These are phyloP conservation scores for Dothistroma pini DNA, from an alignment of 2,329 filamentous ascomycete genomes.

Conservation along the genomic window DNA sequence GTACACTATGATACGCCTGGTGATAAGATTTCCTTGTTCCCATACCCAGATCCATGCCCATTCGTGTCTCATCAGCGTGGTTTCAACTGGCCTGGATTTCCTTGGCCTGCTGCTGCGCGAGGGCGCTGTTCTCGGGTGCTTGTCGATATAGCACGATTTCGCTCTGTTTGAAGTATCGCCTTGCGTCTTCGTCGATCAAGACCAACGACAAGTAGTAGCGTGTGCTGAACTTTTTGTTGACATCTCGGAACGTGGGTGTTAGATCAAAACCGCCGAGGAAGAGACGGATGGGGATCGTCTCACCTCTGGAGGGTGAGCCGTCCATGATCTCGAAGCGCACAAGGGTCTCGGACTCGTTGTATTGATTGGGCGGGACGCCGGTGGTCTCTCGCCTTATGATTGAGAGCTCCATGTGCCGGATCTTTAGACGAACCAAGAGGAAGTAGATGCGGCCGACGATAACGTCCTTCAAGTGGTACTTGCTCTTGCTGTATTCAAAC, in stretches of 20 bases:
- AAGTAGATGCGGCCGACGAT: constrained; percentile 99
- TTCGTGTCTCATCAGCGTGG: constrained; percentile 31
- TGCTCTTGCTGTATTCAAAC: constrained; percentile 99
- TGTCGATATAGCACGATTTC: constrained; percentile 97
- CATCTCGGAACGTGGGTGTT: constrained; percentile 96
- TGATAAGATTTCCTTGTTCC: constrained; percentile 9
- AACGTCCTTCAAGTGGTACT: constrained; percentile 98
- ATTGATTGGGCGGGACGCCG: constrained; percentile 94
- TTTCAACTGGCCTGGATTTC: constrained; percentile 38
- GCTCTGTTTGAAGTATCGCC: constrained; percentile 98
- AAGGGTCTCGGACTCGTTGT: constrained; percentile 98
- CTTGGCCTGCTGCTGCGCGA: constrained; percentile 48
- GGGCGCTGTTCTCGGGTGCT: constrained; percentile 49
- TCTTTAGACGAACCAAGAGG: constrained; percentile 92
- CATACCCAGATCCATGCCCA: constrained; percentile 24
- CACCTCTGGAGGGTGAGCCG: constrained; percentile 89
- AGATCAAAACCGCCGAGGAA: constrained; percentile 98
- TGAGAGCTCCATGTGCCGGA: constrained; percentile 99
- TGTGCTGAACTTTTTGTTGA: constrained; percentile 99
- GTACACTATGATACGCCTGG: constrained; percentile 1
- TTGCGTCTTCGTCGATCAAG: constrained; percentile 64
- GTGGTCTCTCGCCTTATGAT: constrained; percentile 98
- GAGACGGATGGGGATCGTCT: constrained; percentile 92
- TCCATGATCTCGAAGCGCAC: constrained; percentile 99
- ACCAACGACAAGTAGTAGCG: constrained; percentile 96